These are phyloP conservation scores for Alternaria incomplexa DNA, from an alignment of 2,329 filamentous ascomycete genomes.

Conservation along the genomic window DNA sequence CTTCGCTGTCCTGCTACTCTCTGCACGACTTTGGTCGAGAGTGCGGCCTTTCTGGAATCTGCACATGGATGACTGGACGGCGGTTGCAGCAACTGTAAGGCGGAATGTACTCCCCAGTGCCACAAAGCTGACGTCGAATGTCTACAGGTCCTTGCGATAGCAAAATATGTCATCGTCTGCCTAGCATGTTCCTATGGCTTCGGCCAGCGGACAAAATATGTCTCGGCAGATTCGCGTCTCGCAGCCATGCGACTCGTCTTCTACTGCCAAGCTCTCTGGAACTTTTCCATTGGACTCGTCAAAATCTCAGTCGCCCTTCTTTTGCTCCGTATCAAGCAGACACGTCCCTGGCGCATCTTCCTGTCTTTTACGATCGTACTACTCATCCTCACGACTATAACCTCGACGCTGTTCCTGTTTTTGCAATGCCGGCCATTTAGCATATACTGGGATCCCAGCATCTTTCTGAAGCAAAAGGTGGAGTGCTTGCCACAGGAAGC, in stretches of 20 bases:
- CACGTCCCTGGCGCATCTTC: constrained; percentile 26
- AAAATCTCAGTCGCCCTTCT: constrained; percentile 33
- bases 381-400: constrained; percentile 18
- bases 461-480: constrained; percentile 10
- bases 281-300: constrained; percentile 33
- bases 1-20: constrained; percentile 22
- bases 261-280: constrained; percentile 34
- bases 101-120: background rate
- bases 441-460: constrained; percentile 33
- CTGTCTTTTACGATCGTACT: constrained; percentile 24
- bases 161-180: constrained; percentile 25
- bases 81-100: constrained; percentile 25
- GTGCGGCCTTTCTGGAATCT: constrained; percentile 12
- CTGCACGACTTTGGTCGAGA: constrained; percentile 29
- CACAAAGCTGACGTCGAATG: background rate
- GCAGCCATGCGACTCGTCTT: constrained; percentile 30
- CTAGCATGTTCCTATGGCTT: constrained; percentile 27
- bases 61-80: constrained; percentile 30
- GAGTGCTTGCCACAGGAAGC: constrained; percentile 18
- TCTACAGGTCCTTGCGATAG: constrained; percentile 25
- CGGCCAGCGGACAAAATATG: constrained; percentile 28
- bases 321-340: constrained; percentile 29
- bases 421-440: constrained; percentile 34
- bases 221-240: constrained; percentile 18
- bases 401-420: constrained; percentile 32